Percentiles rank a stretch among this genome's conserved stretches.
phyloP scores from a whole-genome alignment of 2,329 filamentous ascomycete species.

The Arthrobotrys pseudoclavata region DNA sequence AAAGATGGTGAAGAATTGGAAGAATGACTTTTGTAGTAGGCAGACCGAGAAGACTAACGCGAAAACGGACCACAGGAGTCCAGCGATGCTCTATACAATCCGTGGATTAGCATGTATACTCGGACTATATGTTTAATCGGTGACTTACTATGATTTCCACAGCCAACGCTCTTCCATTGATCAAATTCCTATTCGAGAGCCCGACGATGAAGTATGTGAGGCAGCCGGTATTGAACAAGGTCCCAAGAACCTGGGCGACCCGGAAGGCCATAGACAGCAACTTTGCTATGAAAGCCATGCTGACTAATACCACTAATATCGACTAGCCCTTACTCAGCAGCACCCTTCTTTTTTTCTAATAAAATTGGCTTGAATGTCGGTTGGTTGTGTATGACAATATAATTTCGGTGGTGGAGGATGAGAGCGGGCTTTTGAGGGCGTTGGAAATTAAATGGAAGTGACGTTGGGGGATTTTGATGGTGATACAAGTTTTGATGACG shows the following conservation, averaged over 20 bases:
- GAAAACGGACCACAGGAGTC: conserved; percentile 50
- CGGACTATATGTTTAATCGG: background rate
- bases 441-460: too few species aligned
- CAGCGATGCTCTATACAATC: conserved; percentile 38
- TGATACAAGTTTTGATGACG: conserved; percentile 31
- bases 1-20: conserved; percentile 57
- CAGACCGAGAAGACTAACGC: conserved; percentile 59
- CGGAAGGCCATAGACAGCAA: conserved; percentile 37
- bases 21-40: conserved; percentile 61
- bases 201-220: conserved; percentile 52
- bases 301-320: background rate
- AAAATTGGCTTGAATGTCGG: background rate
- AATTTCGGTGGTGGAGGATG: conserved; percentile 10
- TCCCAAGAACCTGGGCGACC: conserved; percentile 35
- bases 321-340: background rate
- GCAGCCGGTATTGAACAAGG: conserved; percentile 46
- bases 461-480: background rate
- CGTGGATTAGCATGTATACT: conserved; percentile 21
- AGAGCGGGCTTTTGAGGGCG: conserved; percentile 23
- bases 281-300: conserved; percentile 53
- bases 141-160: conserved; percentile 54
- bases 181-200: conserved; percentile 41
- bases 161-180: conserved; percentile 42
- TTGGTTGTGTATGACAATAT: conserved; percentile 9
- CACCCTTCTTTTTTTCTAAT: background rate